Percentiles rank a stretch among this genome's conserved stretches.
Conservation (phyloP, 768 basidiomycete genomes). For the Punctularia strigosozonata region DNA sequence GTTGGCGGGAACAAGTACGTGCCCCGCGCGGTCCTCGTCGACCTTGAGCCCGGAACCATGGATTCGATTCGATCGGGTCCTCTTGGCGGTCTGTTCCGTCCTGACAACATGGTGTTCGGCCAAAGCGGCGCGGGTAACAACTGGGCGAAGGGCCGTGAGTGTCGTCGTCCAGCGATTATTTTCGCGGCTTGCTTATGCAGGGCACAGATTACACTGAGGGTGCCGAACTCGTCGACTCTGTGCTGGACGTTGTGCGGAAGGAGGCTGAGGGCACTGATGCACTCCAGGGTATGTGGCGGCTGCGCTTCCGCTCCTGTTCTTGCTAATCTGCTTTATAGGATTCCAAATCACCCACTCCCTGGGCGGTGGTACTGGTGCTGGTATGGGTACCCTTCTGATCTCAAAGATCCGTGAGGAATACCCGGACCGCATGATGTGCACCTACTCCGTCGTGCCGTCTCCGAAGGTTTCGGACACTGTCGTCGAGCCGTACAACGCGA, state of each 20-base stretch:
- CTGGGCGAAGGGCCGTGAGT: constrained; percentile 99
- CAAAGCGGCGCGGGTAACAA: constrained; percentile 99
- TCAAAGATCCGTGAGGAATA: constrained; percentile 99
- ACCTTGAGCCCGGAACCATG: constrained; percentile 97
- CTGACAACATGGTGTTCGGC: constrained; percentile 97
- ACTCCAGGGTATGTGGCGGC: constrained; percentile 96
- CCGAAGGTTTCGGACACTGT: constrained; percentile 99
- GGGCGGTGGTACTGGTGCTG: constrained; percentile 98
- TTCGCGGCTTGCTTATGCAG: no score
- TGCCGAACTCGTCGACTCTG: constrained; percentile 96
- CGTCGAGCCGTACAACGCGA: constrained; percentile 99
- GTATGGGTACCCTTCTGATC: constrained; percentile 98
- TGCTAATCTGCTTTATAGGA: constrained; percentile 31
- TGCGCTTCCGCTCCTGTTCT: no score
- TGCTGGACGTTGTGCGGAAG: constrained; percentile 96
- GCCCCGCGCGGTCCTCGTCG: constrained; percentile 93
- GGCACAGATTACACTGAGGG: constrained; percentile 78
- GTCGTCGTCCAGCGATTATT: no score
- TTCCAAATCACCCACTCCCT: constrained; percentile 99
- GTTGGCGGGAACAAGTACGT: constrained; percentile 94
- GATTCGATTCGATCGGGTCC: constrained; percentile 86
- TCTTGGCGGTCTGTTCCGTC: constrained; percentile 87
- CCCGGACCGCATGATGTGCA: constrained; percentile 99
- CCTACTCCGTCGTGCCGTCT: constrained; percentile 96
- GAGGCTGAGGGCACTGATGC: constrained; percentile 97